These are phyloP conservation scores for Halenospora varia DNA, from an alignment of 495 filamentous ascomycete genomes.

Conservation along the genomic window DNA sequence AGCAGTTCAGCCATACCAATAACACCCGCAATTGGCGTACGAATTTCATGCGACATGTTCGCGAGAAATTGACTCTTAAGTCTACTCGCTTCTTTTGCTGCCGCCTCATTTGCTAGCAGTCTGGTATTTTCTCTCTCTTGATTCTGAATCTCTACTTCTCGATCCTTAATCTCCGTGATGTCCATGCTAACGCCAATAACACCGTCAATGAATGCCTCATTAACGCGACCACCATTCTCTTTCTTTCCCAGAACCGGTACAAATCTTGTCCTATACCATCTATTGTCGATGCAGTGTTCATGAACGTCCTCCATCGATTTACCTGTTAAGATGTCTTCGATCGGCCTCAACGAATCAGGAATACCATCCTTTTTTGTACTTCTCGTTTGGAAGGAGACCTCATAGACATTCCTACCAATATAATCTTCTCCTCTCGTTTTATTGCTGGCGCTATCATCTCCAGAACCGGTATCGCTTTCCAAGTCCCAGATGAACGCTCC, in stretches of 20 bases:
- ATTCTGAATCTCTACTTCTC: constrained; percentile 50
- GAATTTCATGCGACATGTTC: constrained; percentile 86
- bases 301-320: constrained; percentile 42
- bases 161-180: constrained; percentile 58
- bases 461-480: constrained; percentile 23
- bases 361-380: constrained; percentile 32
- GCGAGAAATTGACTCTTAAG: constrained; percentile 69
- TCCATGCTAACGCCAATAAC: constrained; percentile 68
- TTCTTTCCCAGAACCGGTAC: constrained; percentile 53
- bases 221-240: constrained; percentile 37
- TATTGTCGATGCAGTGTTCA: constrained; percentile 38
- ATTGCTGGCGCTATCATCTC: constrained; percentile 19
- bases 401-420: constrained; percentile 55
- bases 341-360: constrained; percentile 42
- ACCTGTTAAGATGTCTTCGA: constrained; percentile 55
- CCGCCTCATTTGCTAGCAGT: constrained; percentile 60
- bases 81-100: constrained; percentile 63
- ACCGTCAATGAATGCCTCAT: constrained; percentile 49
- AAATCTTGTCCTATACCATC: constrained; percentile 63
- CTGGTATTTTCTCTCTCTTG: constrained; percentile 59
- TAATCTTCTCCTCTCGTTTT: constrained; percentile 28
- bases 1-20: constrained; percentile 70
- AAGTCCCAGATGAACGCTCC: constrained; percentile 53
- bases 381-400: constrained; percentile 46
- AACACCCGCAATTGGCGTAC: constrained; percentile 67